Conservation (phyloP, 257 asterid genomes). For the Verbascum thapsus region DNA sequence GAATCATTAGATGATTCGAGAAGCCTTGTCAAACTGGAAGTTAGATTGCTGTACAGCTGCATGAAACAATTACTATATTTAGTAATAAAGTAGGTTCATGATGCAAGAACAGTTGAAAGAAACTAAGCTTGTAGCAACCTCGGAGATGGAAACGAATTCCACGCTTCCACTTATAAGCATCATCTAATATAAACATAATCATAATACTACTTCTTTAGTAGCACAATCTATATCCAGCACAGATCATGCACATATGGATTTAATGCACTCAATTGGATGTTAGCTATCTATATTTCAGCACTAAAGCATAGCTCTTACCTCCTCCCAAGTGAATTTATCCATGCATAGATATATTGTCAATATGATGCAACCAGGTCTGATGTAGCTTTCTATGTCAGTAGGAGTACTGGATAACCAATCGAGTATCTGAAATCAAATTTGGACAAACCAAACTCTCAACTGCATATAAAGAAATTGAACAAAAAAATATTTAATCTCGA, state of each 20-base stretch:
- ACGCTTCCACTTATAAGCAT: constrained; percentile 12
- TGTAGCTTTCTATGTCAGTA: constrained; percentile 91
- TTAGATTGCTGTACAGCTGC: constrained; percentile 72
- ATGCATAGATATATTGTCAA: constrained; percentile 77
- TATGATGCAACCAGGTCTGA: constrained; percentile 89
- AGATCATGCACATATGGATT: constrained; percentile 7
- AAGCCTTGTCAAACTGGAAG: constrained; percentile 75
- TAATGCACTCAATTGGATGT: constrained; percentile 1
- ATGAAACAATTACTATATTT: constrained; percentile 26
- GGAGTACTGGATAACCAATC: constrained; percentile 94
- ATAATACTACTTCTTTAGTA: background rate
- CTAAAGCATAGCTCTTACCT: constrained; percentile 47
- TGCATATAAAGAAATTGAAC: constrained; percentile 25
- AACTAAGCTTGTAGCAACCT: background rate
- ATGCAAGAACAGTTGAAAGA: background rate
- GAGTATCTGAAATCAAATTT: constrained; percentile 66
- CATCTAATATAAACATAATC: background rate
- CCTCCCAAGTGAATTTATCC: constrained; percentile 79
- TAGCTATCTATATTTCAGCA: constrained; percentile 5
- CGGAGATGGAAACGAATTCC: background rate
- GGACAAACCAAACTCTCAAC: constrained; percentile 20
- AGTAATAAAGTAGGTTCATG: background rate
- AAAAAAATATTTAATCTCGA: constrained; percentile 17
- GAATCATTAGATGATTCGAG: constrained; percentile 66
- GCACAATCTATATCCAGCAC: constrained; percentile 16